Percentiles rank a stretch among this genome's conserved stretches.
Conservation (phyloP, 2,329 filamentous ascomycete species). For the Fusarium anguioides region DNA sequence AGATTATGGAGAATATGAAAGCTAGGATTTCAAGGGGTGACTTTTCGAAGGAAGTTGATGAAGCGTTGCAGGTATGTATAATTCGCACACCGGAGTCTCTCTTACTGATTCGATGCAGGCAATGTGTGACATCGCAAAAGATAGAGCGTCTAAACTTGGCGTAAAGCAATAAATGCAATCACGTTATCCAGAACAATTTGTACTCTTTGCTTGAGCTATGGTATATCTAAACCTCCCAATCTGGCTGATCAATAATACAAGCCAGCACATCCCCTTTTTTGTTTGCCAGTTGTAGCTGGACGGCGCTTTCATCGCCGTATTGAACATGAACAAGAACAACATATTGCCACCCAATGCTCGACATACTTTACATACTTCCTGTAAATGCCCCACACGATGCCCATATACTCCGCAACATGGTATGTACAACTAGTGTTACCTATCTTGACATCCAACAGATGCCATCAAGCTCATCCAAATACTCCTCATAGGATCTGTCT, state of each 20-base stretch:
- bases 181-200: background rate
- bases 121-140: slow-evolving; percentile 90
- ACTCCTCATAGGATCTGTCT: slow-evolving; percentile 63
- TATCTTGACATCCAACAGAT: slow-evolving; percentile 59
- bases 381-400: slow-evolving; percentile 6
- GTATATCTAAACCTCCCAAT: background rate
- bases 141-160: slow-evolving; percentile 67
- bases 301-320: slow-evolving; percentile 8
- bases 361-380: slow-evolving; percentile 29
- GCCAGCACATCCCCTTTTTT: background rate
- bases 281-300: background rate
- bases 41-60: slow-evolving; percentile 73
- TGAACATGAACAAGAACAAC: slow-evolving; percentile 16
- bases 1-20: slow-evolving; percentile 86
- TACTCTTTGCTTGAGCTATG: slow-evolving; percentile 3
- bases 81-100: background rate
- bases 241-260: background rate
- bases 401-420: slow-evolving; percentile 1
- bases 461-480: slow-evolving; percentile 66
- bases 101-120: slow-evolving; percentile 61
- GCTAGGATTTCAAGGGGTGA: slow-evolving; percentile 76
- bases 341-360: slow-evolving; percentile 17
- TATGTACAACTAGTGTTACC: slow-evolving; percentile 28
- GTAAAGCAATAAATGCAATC: slow-evolving; percentile 7
- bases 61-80: slow-evolving; percentile 75